Conservation (phyloP, 2,329 filamentous ascomycete species). For the Cephalotrichum gorgonifer region DNA sequence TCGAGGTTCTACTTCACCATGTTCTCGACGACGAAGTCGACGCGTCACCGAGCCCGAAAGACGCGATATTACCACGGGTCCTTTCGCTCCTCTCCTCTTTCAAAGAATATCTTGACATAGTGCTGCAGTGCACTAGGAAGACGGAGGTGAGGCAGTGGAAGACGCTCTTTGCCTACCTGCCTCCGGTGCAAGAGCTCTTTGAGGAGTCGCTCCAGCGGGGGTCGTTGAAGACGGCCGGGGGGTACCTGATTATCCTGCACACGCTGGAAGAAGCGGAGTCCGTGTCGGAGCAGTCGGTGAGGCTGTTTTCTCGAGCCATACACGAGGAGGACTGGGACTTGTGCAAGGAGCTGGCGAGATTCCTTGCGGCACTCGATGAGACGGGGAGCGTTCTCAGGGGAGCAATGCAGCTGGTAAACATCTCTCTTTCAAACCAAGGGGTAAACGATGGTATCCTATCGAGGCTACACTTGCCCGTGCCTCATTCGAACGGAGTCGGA, state of each 20-base stretch:
- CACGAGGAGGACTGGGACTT: conserved; percentile 86
- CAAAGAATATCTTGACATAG: conserved; percentile 82
- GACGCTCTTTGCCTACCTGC: conserved; percentile 84
- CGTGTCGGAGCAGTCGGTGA: conserved; percentile 67
- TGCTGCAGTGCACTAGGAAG: conserved; percentile 94
- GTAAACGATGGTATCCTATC: conserved; percentile 6
- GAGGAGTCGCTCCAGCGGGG: conserved; percentile 82
- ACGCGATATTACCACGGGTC: conserved; percentile 54
- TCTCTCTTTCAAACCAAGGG: not conserved
- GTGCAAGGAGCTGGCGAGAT: conserved; percentile 90
- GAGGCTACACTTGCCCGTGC: conserved; percentile 7
- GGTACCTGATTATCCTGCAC: conserved; percentile 91
- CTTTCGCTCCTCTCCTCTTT: conserved; percentile 60
- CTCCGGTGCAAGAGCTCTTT: conserved; percentile 83
- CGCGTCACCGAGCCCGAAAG: conserved; percentile 48
- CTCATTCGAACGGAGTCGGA: not conserved
- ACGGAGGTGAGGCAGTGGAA: conserved; percentile 93
- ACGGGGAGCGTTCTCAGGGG: conserved; percentile 69
- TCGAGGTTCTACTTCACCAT: conserved; percentile 86
- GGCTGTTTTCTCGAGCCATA: conserved; percentile 71
- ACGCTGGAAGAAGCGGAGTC: conserved; percentile 62
- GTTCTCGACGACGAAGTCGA: conserved; percentile 94
- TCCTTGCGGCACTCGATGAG: conserved; percentile 84
- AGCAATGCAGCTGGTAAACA: conserved; percentile 54
- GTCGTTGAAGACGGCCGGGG: conserved; percentile 86